Evolutionary conservation across 2,329 filamentous ascomycete species (phyloP).

Genomic region (Trichoderma guizhouense): DNA sequence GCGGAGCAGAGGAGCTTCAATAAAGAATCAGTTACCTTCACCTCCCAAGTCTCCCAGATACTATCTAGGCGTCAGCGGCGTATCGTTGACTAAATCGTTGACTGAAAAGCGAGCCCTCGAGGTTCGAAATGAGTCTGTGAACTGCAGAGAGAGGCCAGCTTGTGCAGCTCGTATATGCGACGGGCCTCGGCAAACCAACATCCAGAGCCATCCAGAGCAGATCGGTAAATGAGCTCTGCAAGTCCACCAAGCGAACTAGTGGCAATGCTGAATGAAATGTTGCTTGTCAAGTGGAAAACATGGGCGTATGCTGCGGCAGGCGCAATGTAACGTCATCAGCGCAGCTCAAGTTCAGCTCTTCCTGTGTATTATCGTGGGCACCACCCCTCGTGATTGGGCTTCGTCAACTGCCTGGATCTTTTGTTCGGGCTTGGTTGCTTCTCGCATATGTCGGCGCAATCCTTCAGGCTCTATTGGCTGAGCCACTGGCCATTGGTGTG

Average conservation of each 20-base stretch:
- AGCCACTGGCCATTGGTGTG: not conserved
- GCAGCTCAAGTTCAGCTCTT: conserved; percentile 8
- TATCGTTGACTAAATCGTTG: not conserved
- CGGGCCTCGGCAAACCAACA: not conserved
- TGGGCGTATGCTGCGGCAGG: not conserved
- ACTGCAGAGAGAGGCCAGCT: not conserved
- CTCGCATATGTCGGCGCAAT: conserved; percentile 13
- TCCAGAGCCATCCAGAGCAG: not conserved
- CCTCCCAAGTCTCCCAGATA: not conserved
- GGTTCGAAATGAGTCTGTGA: not conserved
- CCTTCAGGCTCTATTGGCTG: conserved; percentile 13
- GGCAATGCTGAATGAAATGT: not conserved
- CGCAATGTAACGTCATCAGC: conserved; percentile 5
- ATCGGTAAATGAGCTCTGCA: not conserved
- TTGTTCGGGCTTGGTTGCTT: conserved; percentile 7
- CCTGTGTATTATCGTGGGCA: not conserved
- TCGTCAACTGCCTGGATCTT: conserved; percentile 8
- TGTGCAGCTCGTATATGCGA: not conserved
- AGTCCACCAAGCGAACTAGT: not conserved
- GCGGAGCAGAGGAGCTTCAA: not conserved
- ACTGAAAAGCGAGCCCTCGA: not conserved
- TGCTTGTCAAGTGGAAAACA: not conserved
- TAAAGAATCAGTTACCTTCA: not conserved
- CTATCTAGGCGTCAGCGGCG: not conserved
- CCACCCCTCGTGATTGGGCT: conserved; percentile 1